Base-by-base conservation (phyloP, 768 basidiomycete genomes). In the Fibroporia radiculosa region DNA sequence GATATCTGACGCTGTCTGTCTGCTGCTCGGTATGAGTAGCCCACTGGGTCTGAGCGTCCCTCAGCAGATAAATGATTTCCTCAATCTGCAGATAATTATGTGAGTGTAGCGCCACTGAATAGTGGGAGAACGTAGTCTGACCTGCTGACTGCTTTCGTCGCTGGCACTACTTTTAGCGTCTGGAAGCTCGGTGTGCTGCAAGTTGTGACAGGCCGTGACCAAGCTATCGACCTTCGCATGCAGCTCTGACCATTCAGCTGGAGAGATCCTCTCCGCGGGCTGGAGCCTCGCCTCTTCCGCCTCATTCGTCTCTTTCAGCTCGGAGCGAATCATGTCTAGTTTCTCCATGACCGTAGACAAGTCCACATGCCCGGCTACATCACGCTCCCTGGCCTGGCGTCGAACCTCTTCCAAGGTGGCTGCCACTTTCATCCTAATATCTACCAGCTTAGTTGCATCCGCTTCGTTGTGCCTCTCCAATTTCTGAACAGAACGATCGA, bases 1-100 rank as follows among this genome's bases (percentile, higher is more conserved):
- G 71, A 58, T 89, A 89, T 18, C 85, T 75, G 48, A 82, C 78
- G 48, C 76, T 84, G 51, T 88, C 87, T 4, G 72, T 71, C 56
- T 87, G 84, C 56, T 84, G 82, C 42, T 78, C 74, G n/a, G 68
- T 57, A 51, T 77, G 73, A 6, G 72, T 47, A 3, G 62, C 66
- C 22, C 71, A 73, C 48, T 77, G 73, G 16, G 60, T 66, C 46
- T 70, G 64, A 8, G 75, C 77, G 20, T 67, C 64, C 42, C 67
- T 67, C 16, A 84, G 56, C n/a, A 77, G 56, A 12, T 56, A 57
- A 33, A 77, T 42, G n/a, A 82, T 66, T 42, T 69, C 69, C 42
- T 67, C 62, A 7, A 77, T 47, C 67, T 74, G n/a, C n/a, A n/a
- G n/a, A n/a, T n/a, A n/a, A n/a, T n/a, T n/a, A n/a, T n/a, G n/a